phyloP scores from a whole-genome alignment of 257 asterid species.

The Solanum sejunctum region DNA sequence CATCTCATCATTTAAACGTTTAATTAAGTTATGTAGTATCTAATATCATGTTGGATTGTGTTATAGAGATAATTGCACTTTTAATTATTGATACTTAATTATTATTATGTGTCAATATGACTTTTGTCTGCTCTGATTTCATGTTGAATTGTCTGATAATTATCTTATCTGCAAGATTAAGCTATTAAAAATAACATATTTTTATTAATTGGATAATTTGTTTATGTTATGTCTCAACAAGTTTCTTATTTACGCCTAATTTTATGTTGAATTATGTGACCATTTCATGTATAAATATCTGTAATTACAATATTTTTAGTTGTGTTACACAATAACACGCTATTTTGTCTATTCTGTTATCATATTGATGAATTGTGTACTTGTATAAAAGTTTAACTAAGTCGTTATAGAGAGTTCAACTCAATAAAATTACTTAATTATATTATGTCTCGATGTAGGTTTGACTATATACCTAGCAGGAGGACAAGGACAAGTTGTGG shows the following conservation, averaged over 20 bases:
- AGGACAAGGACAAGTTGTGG: constrained; percentile 56
- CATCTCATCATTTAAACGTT: background rate
- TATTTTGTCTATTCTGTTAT: background rate
- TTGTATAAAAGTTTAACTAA: background rate
- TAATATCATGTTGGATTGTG: background rate
- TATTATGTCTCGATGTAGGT: constrained; percentile 2
- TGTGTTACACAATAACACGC: background rate
- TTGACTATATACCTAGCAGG: constrained; percentile 54
- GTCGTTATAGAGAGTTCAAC: background rate
- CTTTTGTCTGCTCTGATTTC: background rate
- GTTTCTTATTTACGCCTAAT: background rate
- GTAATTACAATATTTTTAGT: background rate
- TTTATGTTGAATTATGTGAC: background rate
- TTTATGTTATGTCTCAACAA: background rate
- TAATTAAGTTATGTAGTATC: background rate
- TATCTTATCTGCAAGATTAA: background rate
- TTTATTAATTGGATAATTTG: background rate
- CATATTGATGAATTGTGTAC: background rate
- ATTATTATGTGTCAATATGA: background rate
- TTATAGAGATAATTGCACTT: background rate
- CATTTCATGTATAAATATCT: background rate
- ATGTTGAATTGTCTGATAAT: background rate
- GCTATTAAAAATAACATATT: background rate
- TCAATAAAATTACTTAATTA: background rate
- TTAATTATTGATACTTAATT: background rate